Base-by-base conservation (phyloP, 2,329 filamentous ascomycete species). In the Aspergillus ruber region DNA sequence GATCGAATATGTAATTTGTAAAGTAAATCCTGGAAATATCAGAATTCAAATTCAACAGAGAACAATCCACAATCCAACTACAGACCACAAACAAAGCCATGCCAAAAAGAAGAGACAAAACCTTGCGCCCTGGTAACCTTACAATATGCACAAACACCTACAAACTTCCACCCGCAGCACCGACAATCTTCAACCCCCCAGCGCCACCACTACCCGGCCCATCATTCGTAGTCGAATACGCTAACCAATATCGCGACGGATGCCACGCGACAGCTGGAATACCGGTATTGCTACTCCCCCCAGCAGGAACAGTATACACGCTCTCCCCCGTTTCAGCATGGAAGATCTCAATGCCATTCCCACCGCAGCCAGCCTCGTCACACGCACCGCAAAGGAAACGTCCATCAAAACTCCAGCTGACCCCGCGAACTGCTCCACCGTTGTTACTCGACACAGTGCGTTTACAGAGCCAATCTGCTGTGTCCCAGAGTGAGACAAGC, bases 401-500 rank as follows among this genome's bases (percentile, higher is more conserved):
- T 1, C 74, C 74, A 51, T 76, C 74, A 55, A 74, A 76, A 51
- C 72, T 75, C 69, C 73, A 76, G 55, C 72, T 74, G 7, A 76
- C 65, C 18, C 71, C 72, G 25, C 69, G 69, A 23, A 76, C 68
- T 2, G 69, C 69, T 5, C 74, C 74, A 21, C 69, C 70, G 36
- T 68, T 69, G 35, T 63, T 58, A 40, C 69, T 74, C 1, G 71
- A 72, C 7, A 76, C 58, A 1, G 73, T 76, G 35, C 73, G 70
- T 21, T 66, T 68, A 51, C 74, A 76, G 44, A 75, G 69, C 73
- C 73, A 76, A 55, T 76, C 73, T 2, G 66, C 72, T 4, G 74
- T 76, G 57, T 76, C 74, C 72, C 73, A 76, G 25, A 76, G 68
- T 10, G 72, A 73, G 42, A 76, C 74, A 27, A 76, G 63, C 9